These are phyloP conservation scores for Microthlaspi erraticum DNA, from an alignment of 345 rosid species.

Conservation along the genomic window DNA sequence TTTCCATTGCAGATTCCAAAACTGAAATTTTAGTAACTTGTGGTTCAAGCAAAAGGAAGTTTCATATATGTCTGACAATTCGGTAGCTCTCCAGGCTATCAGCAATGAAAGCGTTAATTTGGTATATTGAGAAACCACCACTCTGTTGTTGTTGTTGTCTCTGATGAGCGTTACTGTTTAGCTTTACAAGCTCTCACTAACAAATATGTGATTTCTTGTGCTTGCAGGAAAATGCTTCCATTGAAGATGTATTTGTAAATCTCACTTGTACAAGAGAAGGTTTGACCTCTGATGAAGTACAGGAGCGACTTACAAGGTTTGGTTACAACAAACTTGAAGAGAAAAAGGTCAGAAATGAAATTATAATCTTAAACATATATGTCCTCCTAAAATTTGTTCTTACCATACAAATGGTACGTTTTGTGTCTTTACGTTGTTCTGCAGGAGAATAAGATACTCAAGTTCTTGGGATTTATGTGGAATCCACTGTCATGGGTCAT, in stretches of 20 bases:
- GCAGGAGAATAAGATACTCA: constrained; percentile 61
- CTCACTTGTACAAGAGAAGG: constrained; percentile 55
- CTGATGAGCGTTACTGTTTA: background rate
- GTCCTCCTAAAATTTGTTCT: background rate
- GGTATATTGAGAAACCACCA: constrained; percentile 8
- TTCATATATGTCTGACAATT: background rate
- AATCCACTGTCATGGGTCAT: constrained; percentile 77
- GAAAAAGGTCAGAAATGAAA: constrained; percentile 47
- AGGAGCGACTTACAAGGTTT: constrained; percentile 52
- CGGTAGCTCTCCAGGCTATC: constrained; percentile 17
- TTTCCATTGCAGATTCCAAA: constrained; percentile 2
- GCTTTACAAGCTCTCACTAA: background rate
- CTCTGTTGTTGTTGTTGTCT: background rate
- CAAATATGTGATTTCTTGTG: background rate
- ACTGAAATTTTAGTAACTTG: constrained; percentile 3
- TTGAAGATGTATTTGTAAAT: constrained; percentile 56
- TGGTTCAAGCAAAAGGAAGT: background rate
- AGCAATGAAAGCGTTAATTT: background rate
- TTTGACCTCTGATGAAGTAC: constrained; percentile 45
- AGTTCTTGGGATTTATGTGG: constrained; percentile 70
- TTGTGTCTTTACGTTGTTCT: background rate
- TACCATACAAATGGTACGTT: background rate
- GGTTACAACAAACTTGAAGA: constrained; percentile 65
- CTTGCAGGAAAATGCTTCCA: constrained; percentile 56
- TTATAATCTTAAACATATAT: background rate